Base-by-base conservation (phyloP, 306 rosid species). In the Lathyrus tuberosus region DNA sequence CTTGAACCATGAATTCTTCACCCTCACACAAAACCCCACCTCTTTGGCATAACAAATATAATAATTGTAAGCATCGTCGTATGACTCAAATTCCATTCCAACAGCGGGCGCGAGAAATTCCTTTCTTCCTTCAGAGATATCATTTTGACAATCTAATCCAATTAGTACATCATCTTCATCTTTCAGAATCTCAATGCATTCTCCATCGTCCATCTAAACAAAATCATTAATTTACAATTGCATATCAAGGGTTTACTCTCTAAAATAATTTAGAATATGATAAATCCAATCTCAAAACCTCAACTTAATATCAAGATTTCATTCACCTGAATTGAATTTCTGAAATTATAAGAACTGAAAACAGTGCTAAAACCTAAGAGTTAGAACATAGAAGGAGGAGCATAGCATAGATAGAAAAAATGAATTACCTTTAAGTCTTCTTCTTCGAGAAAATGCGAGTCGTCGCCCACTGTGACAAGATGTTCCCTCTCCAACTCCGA, bases 1-100 rank as follows among this genome's bases (percentile, higher is more conserved):
- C 84, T 93, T 90, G 78, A 90, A 93, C 97, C 98, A 93, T 6
- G 97, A 93, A 76, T 93, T 93, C 81, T 93, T 93, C 79, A 93
- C 98, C 86, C 98, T 74, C 16, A 93, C 96, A 5, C 91, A 73
- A 85, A 93, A 93, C 7, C 98, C 98, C 46, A 90, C 87, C 72
- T 85, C 98, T 79, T 86, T 93, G 58, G 98, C 97, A 69, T 93
- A 93, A 76, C 98, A 90, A 49, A 85, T 90, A 65, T 90, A 93
- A 53, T 90, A 93, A 80, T 80, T 93, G 80, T 93, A 93, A 77
- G 96, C 97, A 78, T 93, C 98, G 62, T 93, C 97, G 68, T 93
- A 93, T 0, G 98, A 82, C 71, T 93, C 97, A 54, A 93, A 93
- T 75, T 93, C 98, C 97, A 93, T 93, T 63, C 98, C 97, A 35